Evolutionary conservation across 352 stramenopile genomes (phyloP), one percentile per base, ranked within the genome.

Genomic region (Phytophthora citrophthora): DNA sequence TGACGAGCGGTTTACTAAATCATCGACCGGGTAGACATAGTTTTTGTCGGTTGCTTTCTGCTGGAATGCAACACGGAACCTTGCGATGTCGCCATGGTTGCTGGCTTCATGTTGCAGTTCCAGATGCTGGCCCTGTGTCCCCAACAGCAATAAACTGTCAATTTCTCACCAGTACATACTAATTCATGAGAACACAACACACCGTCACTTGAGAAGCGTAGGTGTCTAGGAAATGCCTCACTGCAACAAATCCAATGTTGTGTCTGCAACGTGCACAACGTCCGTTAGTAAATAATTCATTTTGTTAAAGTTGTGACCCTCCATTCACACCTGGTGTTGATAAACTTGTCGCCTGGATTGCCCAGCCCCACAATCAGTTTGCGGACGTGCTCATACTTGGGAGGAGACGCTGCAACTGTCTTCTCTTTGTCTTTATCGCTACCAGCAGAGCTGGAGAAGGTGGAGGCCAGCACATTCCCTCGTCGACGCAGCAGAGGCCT

Each of bases 301-400:
- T 20, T 20, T 20, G 20, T 20, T 29, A 34, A n/a, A 24, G 12
- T 20, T 49, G 1, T 45, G 24, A 43, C 9, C n/a, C 3, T 29
- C n/a, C 18, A 23, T 45, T 20, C 63, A 10, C 58, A 93, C 87
- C 87, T 73, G 15, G 88, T 96, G 55, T 80, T 78, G n/a, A 64
- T 70, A 59, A 81, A 96, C 59, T 96, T 93, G 54, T 93, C 77
- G 52, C 86, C 85, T 6, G 88, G 86, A 54, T 96, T 96, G 31
- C 88, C 88, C 44, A 96, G 60, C n/a, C 88, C 88, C 3, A 96
- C 88, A 36, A 96, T 63, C 27, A 96, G 71, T 57, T 94, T 94
- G 54, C 86, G 86, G 43, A 91, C 79, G 48, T 90, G 66, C 24
- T 90, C 74, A 62, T 87, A 90, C 72, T 83, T 86, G 23, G 59